These are phyloP conservation scores for Polyplosphaeria fusca DNA, from an alignment of 495 filamentous ascomycete genomes.

Conservation along the genomic window DNA sequence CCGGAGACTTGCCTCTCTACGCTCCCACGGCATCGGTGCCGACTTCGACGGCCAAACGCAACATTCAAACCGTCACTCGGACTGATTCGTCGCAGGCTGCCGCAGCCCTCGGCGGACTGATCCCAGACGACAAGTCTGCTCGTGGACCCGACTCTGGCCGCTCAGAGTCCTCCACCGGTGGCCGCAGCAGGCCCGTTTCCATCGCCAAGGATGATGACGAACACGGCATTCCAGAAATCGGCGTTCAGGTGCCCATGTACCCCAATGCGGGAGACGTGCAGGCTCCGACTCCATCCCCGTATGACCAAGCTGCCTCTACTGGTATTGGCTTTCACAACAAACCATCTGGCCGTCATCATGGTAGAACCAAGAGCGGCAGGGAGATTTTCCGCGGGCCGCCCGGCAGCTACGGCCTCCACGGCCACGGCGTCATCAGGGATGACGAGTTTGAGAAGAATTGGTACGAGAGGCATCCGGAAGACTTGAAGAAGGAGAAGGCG, in stretches of 20 bases:
- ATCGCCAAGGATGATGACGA: conserved; percentile 60
- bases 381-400: conserved; percentile 61
- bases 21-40: conserved; percentile 88
- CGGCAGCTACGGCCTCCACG: conserved; percentile 82
- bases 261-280: conserved; percentile 94
- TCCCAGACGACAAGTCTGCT: conserved; percentile 54
- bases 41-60: conserved; percentile 69
- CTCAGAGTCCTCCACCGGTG: conserved; percentile 50
- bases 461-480: conserved; percentile 85
- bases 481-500: conserved; percentile 66
- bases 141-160: conserved; percentile 28
- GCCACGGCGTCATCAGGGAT: conserved; percentile 61
- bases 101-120: conserved; percentile 69
- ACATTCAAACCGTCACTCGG: conserved; percentile 76
- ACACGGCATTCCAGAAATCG: conserved; percentile 87
- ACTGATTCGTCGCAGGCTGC: conserved; percentile 84
- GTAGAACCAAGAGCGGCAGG: conserved; percentile 59
- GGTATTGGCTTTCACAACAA: conserved; percentile 59
- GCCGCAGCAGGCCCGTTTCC: conserved; percentile 48
- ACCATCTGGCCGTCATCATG: conserved; percentile 55
- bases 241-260: conserved; percentile 88
- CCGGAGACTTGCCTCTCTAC: conserved; percentile 77
- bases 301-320: conserved; percentile 49
- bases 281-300: conserved; percentile 82
- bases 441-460: conserved; percentile 83